These are phyloP conservation scores for Platanthera zijinensis DNA, from an alignment of 106 monocot species.

Conservation along the genomic window DNA sequence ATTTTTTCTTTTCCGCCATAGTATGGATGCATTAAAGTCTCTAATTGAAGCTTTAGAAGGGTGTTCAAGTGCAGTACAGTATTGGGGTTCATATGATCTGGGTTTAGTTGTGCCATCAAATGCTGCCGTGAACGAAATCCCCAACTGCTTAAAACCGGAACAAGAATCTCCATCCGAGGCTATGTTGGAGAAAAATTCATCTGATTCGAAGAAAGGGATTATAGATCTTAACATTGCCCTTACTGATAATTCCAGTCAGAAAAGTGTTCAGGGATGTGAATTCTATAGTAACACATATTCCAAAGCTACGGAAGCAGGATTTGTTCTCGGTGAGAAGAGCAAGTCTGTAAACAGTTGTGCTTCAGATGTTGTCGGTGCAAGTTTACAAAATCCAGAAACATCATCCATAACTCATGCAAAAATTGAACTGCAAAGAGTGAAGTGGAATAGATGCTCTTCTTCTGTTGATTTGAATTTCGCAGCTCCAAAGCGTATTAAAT, in stretches of 20 bases:
- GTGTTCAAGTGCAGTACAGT: conserved; percentile 25
- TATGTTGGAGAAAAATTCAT: not conserved
- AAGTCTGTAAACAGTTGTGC: conserved; percentile 5
- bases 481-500: not conserved
- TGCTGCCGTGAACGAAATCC: not conserved
- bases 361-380: not conserved
- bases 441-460: not conserved
- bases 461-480: not conserved
- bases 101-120: conserved; percentile 23
- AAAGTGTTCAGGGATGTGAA: not conserved
- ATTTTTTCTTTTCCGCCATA: conserved; percentile 49
- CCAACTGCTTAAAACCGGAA: conserved; percentile 5
- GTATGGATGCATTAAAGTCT: conserved; percentile 44
- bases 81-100: conserved; percentile 25
- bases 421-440: not conserved
- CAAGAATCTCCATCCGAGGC: conserved; percentile 10
- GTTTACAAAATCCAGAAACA: not conserved
- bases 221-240: not conserved
- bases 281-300: not conserved
- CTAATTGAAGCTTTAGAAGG: conserved; percentile 79
- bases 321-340: not conserved
- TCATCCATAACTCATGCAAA: conserved; percentile 7
- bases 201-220: not conserved
- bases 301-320: not conserved
- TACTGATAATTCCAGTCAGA: not conserved